Evolutionary conservation across 1,284 basidiomycete genomes (phyloP), one percentile per base, ranked within the genome.

Genomic region (Leccinum subatratum): DNA sequence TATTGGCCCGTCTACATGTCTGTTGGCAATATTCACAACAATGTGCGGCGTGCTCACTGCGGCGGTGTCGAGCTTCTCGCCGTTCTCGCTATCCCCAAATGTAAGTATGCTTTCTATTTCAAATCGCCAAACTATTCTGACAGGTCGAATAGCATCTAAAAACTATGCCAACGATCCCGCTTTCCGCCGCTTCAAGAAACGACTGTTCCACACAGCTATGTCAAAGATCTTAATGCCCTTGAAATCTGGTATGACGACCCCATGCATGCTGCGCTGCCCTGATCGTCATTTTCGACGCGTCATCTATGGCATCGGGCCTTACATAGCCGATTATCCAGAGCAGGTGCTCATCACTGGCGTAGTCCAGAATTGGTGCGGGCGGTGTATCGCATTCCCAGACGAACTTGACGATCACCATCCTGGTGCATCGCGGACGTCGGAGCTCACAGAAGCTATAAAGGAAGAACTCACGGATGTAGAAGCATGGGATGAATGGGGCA

Each of bases 241-340:
- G 3, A 32, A 56, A 4, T 18, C 65, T 0, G 64, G 28, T 4
- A 73, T 75, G 70, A 64, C 59, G 8, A 68, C 5, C 6, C 69
- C 69, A 0, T 39, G 65, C 20, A 51, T 74, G 3, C 20, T 59
- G 0, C 16, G 12, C 4, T 74, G 68, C 56, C 28, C 68, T 1
- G 68, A 74, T 39, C 48, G 65, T 18, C 65, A 71, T 30, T 72
- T 63, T 30, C 30, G 64, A 5, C 32, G 30, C 3, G 3, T 69
- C 0, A 51, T 70, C 3, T 69, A 63, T n/a, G 59, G 68, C 1
- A 30, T 69, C 14, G 68, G 68, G 1, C 64, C 71, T 2, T 72
- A 72, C 39, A 75, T 75, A 4, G 67, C 70, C 0, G 69, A 75
- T n/a, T 73, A 75, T 39, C 71, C 63, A 0, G 68, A 75, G 42